A percentile compares a stretch with the other conserved stretches of the same genome.
phyloP scores from a whole-genome alignment of 2,329 filamentous ascomycete genomes.

The Chaetomiaceae sp. region DNA sequence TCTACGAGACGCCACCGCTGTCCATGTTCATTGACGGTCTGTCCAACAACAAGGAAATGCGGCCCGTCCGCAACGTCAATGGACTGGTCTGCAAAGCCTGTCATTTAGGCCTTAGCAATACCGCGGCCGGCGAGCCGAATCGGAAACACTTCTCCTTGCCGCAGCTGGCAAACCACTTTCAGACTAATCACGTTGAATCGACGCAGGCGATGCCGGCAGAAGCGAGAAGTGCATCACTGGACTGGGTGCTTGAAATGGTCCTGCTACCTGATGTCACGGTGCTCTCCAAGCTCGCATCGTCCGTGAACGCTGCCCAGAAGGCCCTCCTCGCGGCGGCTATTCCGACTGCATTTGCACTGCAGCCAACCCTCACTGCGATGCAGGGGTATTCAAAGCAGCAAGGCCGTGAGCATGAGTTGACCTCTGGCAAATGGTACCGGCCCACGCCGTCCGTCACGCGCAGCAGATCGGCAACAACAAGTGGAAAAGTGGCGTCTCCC shows the following conservation, averaged over 20 bases:
- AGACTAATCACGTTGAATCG: conserved; percentile 36
- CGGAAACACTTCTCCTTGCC: conserved; percentile 48
- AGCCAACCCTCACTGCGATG: not conserved
- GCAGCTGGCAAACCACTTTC: conserved; percentile 54
- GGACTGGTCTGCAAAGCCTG: conserved; percentile 52
- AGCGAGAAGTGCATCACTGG: conserved; percentile 24
- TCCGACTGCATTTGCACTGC: conserved; percentile 28
- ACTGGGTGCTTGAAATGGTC: conserved; percentile 46
- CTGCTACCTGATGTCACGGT: conserved; percentile 32
- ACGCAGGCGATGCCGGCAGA: conserved; percentile 14
- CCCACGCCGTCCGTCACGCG: not conserved
- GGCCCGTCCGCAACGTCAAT: conserved; percentile 48
- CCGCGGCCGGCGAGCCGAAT: conserved; percentile 26
- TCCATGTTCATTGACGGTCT: conserved; percentile 54
- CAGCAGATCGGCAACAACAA: not conserved
- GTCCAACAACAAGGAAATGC: conserved; percentile 51
- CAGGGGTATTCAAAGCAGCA: not conserved
- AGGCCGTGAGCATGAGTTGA: not conserved
- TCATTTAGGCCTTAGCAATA: conserved; percentile 31
- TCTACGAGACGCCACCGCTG: conserved; percentile 51
- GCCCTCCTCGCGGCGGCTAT: conserved; percentile 36
- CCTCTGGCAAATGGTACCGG: not conserved
- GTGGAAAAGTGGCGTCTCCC: not conserved
- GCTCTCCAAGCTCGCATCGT: conserved; percentile 27
- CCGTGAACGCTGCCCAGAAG: conserved; percentile 30